A percentile compares a stretch with the other conserved stretches of the same genome.
Conservation (phyloP, 2,329 filamentous ascomycete species). For the Sarocladiaceae sp. region DNA sequence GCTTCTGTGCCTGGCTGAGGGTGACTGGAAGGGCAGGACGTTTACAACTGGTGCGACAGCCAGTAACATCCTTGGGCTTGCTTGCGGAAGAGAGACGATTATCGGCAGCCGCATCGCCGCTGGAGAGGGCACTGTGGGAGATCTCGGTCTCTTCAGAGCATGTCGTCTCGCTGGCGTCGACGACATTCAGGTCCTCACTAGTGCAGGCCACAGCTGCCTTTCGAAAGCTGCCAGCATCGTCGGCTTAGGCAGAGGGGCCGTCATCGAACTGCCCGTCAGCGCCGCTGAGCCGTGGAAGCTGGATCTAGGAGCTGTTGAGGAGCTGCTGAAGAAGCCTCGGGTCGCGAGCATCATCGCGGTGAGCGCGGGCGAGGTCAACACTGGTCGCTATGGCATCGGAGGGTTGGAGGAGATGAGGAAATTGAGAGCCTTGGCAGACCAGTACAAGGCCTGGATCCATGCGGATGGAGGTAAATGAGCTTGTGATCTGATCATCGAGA, state of each 20-base stretch:
- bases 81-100: slow-evolving; percentile 58
- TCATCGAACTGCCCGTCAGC: slow-evolving; percentile 53
- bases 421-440: slow-evolving; percentile 64
- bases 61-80: slow-evolving; percentile 74
- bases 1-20: slow-evolving; percentile 56
- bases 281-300: slow-evolving; percentile 59
- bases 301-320: slow-evolving; percentile 60
- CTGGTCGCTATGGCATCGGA: slow-evolving; percentile 66
- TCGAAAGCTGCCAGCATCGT: slow-evolving; percentile 77
- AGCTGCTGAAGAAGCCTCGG: slow-evolving; percentile 42
- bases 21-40: slow-evolving; percentile 49
- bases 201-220: slow-evolving; percentile 76
- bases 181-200: slow-evolving; percentile 71
- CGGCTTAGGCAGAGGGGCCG: slow-evolving; percentile 65
- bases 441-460: slow-evolving; percentile 77
- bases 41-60: slow-evolving; percentile 61
- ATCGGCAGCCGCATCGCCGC: slow-evolving; percentile 32
- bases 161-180: slow-evolving; percentile 57
- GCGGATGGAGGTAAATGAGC: slow-evolving; percentile 76
- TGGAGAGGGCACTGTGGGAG: slow-evolving; percentile 47
- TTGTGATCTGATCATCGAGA: slow-evolving; percentile 17
- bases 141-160: slow-evolving; percentile 62
- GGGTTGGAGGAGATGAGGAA: slow-evolving; percentile 51
- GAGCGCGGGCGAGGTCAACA: slow-evolving; percentile 89
- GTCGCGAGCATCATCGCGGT: slow-evolving; percentile 70